Evolutionary conservation across 345 rosid species (phyloP).

Genomic region (Populus simonii): DNA sequence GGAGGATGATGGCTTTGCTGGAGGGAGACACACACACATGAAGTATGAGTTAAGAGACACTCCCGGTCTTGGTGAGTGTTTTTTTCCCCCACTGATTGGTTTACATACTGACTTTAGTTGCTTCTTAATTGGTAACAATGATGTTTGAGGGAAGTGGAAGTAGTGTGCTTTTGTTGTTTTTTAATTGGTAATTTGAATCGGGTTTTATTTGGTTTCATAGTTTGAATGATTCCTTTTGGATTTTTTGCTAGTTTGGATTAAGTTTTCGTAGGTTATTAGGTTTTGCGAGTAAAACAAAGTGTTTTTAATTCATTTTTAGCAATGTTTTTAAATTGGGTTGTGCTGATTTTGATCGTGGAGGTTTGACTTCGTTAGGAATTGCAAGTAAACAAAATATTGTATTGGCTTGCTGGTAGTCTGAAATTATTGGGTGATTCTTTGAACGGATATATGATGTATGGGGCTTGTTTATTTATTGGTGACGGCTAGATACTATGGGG

Average conservation of each 20-base stretch:
- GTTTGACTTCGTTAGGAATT: background rate
- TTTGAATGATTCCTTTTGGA: background rate
- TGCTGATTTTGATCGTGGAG: background rate
- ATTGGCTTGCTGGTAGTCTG: background rate
- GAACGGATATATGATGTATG: background rate
- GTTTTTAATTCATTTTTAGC: background rate
- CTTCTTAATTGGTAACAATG: background rate
- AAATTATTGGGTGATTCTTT: background rate
- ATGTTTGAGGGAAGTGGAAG: background rate
- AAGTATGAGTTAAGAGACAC: slow-evolving; percentile 85
- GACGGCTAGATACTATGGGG: background rate
- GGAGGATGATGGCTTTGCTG: slow-evolving; percentile 59
- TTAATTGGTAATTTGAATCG: slow-evolving; percentile 1
- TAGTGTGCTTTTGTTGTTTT: background rate
- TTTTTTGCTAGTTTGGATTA: background rate
- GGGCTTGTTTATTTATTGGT: background rate
- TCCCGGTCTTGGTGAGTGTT: slow-evolving; percentile 86
- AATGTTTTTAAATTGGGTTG: background rate
- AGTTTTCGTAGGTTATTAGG: background rate
- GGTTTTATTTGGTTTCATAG: background rate
- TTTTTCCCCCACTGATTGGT: background rate
- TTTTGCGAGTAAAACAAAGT: background rate
- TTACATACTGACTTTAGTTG: background rate
- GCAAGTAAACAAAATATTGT: background rate
- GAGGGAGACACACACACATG: slow-evolving; percentile 68